Base-by-base conservation (phyloP, 345 rosid genomes). In the Populus pruinosa region DNA sequence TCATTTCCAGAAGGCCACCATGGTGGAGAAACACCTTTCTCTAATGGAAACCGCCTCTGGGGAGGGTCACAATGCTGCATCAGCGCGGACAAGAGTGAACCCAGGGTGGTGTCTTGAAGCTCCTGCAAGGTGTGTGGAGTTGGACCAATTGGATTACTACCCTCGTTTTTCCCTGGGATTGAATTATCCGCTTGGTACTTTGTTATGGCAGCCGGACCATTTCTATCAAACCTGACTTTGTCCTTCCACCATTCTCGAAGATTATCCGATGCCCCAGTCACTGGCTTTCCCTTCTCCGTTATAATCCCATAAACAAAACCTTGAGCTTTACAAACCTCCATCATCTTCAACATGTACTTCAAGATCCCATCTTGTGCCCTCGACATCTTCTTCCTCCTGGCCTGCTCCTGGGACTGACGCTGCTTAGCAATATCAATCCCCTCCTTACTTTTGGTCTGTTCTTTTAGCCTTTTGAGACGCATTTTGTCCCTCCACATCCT, bases 241-340 rank as follows among this genome's bases (percentile, higher is more conserved):
- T 93, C 98, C 89, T 90, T 96, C 99, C 99, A 96, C 99, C 99
- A 96, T 68, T 87, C 99, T 36, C 96, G 88, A 64, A 96, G 92
- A 77, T 88, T 93, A 79, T 96, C 99, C 12, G 99, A 93, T 44
- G 96, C 89, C 2, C 98, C 99, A 2, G 94, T 88, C 9, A 93
- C 95, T 0, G 98, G 97, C 77, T 87, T 91, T 25, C 99, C 97
- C 64, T 93, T 91, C 85, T 93, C 96, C 0, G 92, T 93, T 44
- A 95, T 94, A 61, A 95, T 90, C 82, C 98, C 98, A 61, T 90
- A 95, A 20, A 94, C 98, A 70, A 95, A 95, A 21, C 99, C 99
- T 80, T 95, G 94, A 67, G 97, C 98, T 68, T 91, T 92, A 44
- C 92, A 91, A 20, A 82, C 91, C 75, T 95, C 99, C 94, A 92